Base-by-base conservation (phyloP, 2,329 filamentous ascomycete genomes). In the Mycocentrospora acerina region DNA sequence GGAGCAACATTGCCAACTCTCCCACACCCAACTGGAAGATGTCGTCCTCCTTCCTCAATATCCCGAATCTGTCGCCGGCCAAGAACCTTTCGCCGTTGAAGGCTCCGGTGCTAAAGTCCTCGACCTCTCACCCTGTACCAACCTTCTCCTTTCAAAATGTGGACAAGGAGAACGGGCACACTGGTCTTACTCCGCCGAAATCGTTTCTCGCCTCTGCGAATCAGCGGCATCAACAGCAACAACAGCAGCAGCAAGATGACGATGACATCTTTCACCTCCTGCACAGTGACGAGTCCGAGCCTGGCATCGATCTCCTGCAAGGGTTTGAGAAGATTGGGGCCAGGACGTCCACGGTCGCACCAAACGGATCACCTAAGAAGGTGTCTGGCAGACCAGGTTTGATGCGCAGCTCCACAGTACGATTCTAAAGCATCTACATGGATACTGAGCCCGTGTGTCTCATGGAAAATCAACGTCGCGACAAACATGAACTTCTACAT, bases 271-370 rank as follows among this genome's bases (percentile, higher is more conserved):
- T 76, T 53, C 68, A 72, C 14, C 76, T 81, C 24, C 73, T 83
- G 27, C 71, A 81, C 35, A 72, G 75, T 40, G 81, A 85, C 43
- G 80, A 82, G 27, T 71, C 71, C 3, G 74, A 79, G 41, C 81
- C 83, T 42, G 68, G 77, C 11, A 76, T 89, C 34, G 86, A 90
- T 55, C 83, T 90, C 49, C 76, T 86, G 30, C 82, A 87, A 58
- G 85, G 85, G 8, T 90, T 89, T 55, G 80, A 85, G 60, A 86
- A 83, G 70, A 89, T 90, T 60, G 85, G 85, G 34, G 61, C 67
- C 4, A 46, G 60, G 18, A 40, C 53, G 2, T 51, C 57, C 16
- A 53, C 55, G 29, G 58, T 65, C 25, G 62, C 63, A 5, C 51
- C 60, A 7, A 66, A 66, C 24, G 64, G 62, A 22, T 66, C 62